These are phyloP conservation scores for Russula ochroleuca DNA, from an alignment of 768 basidiomycete genomes.

Conservation along the genomic window DNA sequence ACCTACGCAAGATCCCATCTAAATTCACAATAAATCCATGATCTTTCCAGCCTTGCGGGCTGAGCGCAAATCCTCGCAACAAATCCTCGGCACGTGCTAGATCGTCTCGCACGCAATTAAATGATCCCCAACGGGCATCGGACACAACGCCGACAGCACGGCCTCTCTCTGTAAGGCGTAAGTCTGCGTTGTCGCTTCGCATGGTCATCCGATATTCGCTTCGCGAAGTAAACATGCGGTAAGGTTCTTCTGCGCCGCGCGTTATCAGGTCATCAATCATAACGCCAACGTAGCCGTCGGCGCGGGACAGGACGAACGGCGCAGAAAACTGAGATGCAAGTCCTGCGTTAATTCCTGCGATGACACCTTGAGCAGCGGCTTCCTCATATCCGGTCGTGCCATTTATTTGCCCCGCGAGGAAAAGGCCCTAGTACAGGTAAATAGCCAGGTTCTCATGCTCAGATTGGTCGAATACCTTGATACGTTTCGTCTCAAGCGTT, in stretches of 20 bases:
- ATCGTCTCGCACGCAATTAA: conserved; percentile 34
- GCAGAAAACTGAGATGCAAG: conserved; percentile 53
- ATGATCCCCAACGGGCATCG: conserved; percentile 43
- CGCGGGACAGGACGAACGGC: conserved; percentile 67
- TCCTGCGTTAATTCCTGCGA: conserved; percentile 88
- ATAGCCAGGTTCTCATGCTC: background rate
- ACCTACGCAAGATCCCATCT: conserved; percentile 48
- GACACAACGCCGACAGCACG: conserved; percentile 41
- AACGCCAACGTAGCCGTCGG: conserved; percentile 83
- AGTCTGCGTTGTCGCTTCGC: conserved; percentile 85
- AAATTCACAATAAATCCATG: conserved; percentile 40
- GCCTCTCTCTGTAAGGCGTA: conserved; percentile 77
- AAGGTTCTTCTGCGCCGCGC: conserved; percentile 89
- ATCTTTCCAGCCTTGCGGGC: conserved; percentile 46
- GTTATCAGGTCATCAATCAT: conserved; percentile 89
- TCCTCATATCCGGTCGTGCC: conserved; percentile 94
- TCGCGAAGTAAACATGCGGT: conserved; percentile 91
- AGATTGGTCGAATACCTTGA: conserved; percentile 44
- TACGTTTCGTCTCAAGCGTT: conserved; percentile 84
- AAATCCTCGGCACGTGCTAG: conserved; percentile 36
- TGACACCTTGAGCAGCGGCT: conserved; percentile 84
- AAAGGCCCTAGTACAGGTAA: conserved; percentile 35
- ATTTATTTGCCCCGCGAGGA: conserved; percentile 38
- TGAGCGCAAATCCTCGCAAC: conserved; percentile 37
- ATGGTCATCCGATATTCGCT: conserved; percentile 89